Evolutionary conservation across 2,329 filamentous ascomycete genomes (phyloP).

Genomic region (Elsinoe australis): DNA sequence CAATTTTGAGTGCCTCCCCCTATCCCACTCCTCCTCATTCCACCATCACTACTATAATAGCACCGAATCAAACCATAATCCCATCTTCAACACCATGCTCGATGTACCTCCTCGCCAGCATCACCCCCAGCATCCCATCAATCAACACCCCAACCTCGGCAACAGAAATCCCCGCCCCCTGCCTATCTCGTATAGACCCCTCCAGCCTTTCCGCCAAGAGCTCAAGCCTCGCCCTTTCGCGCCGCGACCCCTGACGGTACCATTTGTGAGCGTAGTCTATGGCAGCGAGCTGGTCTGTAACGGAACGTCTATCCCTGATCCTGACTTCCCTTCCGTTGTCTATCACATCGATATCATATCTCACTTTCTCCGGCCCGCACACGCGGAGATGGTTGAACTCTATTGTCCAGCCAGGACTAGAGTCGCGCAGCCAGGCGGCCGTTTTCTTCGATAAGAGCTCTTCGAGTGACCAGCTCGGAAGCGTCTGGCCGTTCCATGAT

Average conservation of each 20-base stretch:
- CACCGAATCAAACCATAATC: too few relatives aligned
- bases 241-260: not conserved
- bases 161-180: not conserved
- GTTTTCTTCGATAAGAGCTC: not conserved
- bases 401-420: too few relatives aligned
- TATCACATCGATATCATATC: not conserved
- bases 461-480: not conserved
- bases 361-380: not conserved
- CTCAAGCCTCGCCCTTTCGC: not conserved
- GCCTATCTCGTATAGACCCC: not conserved
- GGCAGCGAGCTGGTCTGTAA: not conserved
- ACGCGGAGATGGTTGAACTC: slow-evolving; percentile 5
- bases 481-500: not conserved
- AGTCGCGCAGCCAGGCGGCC: not conserved
- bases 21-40: too few relatives aligned
- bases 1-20: too few relatives aligned
- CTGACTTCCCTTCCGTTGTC: not conserved
- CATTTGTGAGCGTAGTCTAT: not conserved
- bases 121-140: not conserved
- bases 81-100: too few relatives aligned
- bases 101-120: slow-evolving; percentile 1
- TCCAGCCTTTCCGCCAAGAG: not conserved
- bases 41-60: too few relatives aligned
- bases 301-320: not conserved
- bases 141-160: not conserved